These are phyloP conservation scores for Rhizopogon vulgaris DNA, from an alignment of 768 basidiomycete genomes.

Conservation along the genomic window DNA sequence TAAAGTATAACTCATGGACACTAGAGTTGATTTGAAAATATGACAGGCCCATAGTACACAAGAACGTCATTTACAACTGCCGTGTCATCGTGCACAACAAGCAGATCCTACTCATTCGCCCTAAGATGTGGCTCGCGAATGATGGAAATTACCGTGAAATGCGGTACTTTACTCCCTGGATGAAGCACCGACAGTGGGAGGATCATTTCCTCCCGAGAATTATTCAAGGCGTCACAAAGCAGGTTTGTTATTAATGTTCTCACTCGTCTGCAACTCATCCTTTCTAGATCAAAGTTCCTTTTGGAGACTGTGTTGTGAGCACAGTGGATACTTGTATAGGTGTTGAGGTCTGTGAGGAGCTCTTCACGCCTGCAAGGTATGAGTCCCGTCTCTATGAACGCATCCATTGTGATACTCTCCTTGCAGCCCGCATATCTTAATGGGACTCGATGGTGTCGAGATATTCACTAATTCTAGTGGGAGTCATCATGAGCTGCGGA, in stretches of 20 bases:
- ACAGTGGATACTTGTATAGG: slow-evolving; percentile 95
- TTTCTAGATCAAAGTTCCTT: slow-evolving; percentile 76
- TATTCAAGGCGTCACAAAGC: slow-evolving; percentile 81
- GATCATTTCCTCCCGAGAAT: slow-evolving; percentile 90
- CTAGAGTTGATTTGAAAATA: not conserved
- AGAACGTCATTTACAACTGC: slow-evolving; percentile 98
- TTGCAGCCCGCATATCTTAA: slow-evolving; percentile 86
- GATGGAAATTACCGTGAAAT: slow-evolving; percentile 94
- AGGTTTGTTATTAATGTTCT: slow-evolving; percentile 43
- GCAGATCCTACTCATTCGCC: slow-evolving; percentile 89
- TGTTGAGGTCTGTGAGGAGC: slow-evolving; percentile 93
- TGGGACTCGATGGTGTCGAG: slow-evolving; percentile 98
- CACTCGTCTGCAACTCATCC: not conserved
- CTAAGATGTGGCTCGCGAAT: slow-evolving; percentile 99
- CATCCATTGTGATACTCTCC: not conserved
- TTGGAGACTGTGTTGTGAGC: slow-evolving; percentile 92
- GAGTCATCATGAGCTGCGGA: slow-evolving; percentile 97
- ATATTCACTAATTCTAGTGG: slow-evolving; percentile 99
- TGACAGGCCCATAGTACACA: slow-evolving; percentile 89
- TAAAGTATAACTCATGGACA: not conserved
- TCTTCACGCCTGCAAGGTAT: slow-evolving; percentile 94
- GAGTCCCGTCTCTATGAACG: not conserved
- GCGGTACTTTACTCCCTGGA: slow-evolving; percentile 93
- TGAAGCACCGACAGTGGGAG: slow-evolving; percentile 82
- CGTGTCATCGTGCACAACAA: slow-evolving; percentile 83